Conservation (phyloP, 2,329 filamentous ascomycete genomes). For the Xylaria sp. region DNA sequence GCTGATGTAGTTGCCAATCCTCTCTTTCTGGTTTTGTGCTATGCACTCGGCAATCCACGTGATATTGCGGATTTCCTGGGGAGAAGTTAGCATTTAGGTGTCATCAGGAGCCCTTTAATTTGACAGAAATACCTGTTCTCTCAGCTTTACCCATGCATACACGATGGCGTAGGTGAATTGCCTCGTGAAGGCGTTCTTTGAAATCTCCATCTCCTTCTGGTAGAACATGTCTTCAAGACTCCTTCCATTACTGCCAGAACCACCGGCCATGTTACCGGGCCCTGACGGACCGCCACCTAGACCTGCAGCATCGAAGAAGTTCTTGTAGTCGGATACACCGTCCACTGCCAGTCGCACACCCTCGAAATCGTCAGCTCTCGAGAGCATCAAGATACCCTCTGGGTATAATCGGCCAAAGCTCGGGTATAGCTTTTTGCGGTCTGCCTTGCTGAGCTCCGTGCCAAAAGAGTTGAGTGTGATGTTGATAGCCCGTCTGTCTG, state of each 20-base stretch:
- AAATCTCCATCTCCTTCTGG: slow-evolving; percentile 99
- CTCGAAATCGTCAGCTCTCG: slow-evolving; percentile 92
- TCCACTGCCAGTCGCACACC: slow-evolving; percentile 94
- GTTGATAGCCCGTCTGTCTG: slow-evolving; percentile 96
- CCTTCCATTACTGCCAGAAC: slow-evolving; percentile 81
- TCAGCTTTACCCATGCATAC: slow-evolving; percentile 96
- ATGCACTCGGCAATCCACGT: slow-evolving; percentile 99
- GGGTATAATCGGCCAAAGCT: slow-evolving; percentile 91
- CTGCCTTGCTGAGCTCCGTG: slow-evolving; percentile 91
- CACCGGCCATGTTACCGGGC: slow-evolving; percentile 86
- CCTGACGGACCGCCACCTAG: slow-evolving; percentile 77
- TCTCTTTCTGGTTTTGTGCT: slow-evolving; percentile 99
- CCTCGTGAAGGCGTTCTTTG: slow-evolving; percentile 92
- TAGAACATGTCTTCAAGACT: slow-evolving; percentile 98
- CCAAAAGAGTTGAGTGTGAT: slow-evolving; percentile 99
- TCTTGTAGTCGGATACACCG: slow-evolving; percentile 92
- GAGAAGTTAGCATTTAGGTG: slow-evolving; percentile 43
- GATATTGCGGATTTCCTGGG: slow-evolving; percentile 97
- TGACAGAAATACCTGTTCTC: slow-evolving; percentile 83
- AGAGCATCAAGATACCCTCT: slow-evolving; percentile 94
- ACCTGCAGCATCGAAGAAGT: slow-evolving; percentile 92
- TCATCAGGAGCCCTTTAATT: background rate
- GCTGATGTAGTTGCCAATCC: slow-evolving; percentile 98
- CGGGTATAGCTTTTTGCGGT: slow-evolving; percentile 96
- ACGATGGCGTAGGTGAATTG: slow-evolving; percentile 96